Evolutionary conservation across 805 yeast species (phyloP), one percentile per base, ranked within the genome.

Genomic region (baker's yeast (Saccharomyces cerevisiae)): DNA sequence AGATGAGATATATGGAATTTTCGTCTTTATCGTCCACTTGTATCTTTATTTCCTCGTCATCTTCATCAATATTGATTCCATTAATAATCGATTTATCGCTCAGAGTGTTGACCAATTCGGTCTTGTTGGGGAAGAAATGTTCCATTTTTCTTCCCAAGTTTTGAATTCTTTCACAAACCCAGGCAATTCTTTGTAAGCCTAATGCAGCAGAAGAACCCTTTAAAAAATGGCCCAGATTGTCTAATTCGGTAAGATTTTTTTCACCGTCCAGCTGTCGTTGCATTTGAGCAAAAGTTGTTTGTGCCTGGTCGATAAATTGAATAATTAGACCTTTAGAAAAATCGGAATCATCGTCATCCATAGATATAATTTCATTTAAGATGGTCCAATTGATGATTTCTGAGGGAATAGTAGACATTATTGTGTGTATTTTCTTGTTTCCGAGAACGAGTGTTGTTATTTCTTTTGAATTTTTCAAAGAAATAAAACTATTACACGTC

Each of bases 271-370:
- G 57, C 31, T 67, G 68, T 6, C 71, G 71, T 54, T 84, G 85
- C 67, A 94, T 87, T 58, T 87, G 82, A 41, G 71, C 73, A 63
- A 91, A 87, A 0, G 96, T 92, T 21, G 83, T 85, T 55, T 78
- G 76, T 5, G 96, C 96, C 72, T 94, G 99, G 54, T 89, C 96
- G 55, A 86, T 88, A 69, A 88, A 92, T 31, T 95, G 90, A 56
- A 80, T 80, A 53, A 92, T 85, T 54, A 94, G 76, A 41, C 86
- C 79, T 62, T 82, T 76, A 32, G 92, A 84, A 74, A 94, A 94
- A 6, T 89, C 96, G 55, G 91, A 94, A 66, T 87, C 96, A 64
- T 92, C 98, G 65, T 92, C 97, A 70, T 94, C 99, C 97, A 94
- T 91, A 52, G 88, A 84, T 51, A 91, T 79, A 55, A 94, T 77